phyloP scores from a whole-genome alignment of 2,329 filamentous ascomycete genomes.

The Ophiostoma quercus region DNA sequence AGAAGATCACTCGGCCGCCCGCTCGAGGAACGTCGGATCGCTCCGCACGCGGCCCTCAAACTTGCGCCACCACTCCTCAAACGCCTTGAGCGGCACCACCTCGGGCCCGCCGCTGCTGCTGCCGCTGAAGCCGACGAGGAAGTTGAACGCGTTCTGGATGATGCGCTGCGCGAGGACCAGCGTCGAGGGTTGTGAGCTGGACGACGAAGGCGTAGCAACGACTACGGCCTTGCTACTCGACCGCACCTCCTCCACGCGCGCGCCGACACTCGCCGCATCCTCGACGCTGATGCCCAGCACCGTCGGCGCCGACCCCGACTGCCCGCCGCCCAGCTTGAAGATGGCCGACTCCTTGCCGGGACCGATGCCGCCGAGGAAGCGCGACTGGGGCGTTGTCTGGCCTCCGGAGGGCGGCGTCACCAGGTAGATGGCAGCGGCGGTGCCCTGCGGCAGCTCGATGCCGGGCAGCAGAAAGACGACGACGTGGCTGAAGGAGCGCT shows the following conservation, averaged over 20 bases:
- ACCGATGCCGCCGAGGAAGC: constrained; percentile 81
- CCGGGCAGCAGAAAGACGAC: constrained; percentile 85
- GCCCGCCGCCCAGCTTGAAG: constrained; percentile 61
- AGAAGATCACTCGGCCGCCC: constrained; percentile 32
- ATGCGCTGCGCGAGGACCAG: constrained; percentile 83
- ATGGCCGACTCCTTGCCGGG: constrained; percentile 88
- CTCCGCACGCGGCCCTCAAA: constrained; percentile 82
- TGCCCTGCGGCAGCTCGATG: constrained; percentile 63
- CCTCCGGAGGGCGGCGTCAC: constrained; percentile 45
- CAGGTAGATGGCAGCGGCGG: constrained; percentile 86
- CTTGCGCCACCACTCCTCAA: constrained; percentile 97
- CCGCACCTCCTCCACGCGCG: constrained; percentile 59
- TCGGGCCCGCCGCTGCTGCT: constrained; percentile 56
- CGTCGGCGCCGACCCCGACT: constrained; percentile 28
- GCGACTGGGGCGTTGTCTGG: constrained; percentile 38
- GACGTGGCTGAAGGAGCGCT: constrained; percentile 68
- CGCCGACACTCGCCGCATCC: constrained; percentile 63
- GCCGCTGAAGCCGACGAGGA: constrained; percentile 77
- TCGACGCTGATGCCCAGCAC: constrained; percentile 82
- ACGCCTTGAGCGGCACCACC: constrained; percentile 87
- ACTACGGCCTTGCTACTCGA: constrained; percentile 32
- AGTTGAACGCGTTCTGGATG: constrained; percentile 96
- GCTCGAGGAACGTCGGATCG: constrained; percentile 85
- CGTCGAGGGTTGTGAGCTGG: constrained; percentile 40
- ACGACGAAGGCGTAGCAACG: background rate